Evolutionary conservation across 805 yeast species (phyloP), one percentile per base, ranked within the genome.

Genomic region (Candida chauliodis): DNA sequence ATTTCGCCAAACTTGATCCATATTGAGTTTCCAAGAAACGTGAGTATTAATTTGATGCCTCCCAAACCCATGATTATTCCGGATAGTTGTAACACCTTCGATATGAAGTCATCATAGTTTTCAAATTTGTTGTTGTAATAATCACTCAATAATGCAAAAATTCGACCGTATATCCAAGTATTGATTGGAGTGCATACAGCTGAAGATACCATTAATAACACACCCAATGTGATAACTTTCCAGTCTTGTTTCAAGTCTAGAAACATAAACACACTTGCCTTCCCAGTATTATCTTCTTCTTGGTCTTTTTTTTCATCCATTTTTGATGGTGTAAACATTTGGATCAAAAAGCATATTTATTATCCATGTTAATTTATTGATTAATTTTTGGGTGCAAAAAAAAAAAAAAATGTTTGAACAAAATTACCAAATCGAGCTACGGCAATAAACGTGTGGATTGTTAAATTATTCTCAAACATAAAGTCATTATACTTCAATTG

Each of bases 1-100:
- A 65, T 59, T 56, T 86, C 95, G 6, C 95, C 96, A 31, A 84
- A 63, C 6, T 61, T 49, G 73, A 80, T 74, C 85, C 95, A 89
- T 0, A 67, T 49, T 1, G 71, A 52, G 6, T 84, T 69, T 3
- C 82, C 77, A 0, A 69, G 30, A 81, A 88, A 80, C 2, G 60
- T 54, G 27, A 59, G 48, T 1, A 63, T 5, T 56, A 60, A 49
- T 22, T 63, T 58, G 2, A 43, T 51, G 3, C 50, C 52, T 0
- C 72, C 72, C 6, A 63, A 40, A 0, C 52, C 51, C 47, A 66
- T 56, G n/a, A 69, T 55, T 23, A 50, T 38, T 2, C 59, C 61
- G 43, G 69, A 60, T 13, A 57, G 50, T 8, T 50, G 36, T 8
- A 55, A 50, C 3, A 58, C 48, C 11, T 56, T 56, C 2, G 18